Base-by-base conservation (phyloP, 345 rosid species). In the Turnera subulata region DNA sequence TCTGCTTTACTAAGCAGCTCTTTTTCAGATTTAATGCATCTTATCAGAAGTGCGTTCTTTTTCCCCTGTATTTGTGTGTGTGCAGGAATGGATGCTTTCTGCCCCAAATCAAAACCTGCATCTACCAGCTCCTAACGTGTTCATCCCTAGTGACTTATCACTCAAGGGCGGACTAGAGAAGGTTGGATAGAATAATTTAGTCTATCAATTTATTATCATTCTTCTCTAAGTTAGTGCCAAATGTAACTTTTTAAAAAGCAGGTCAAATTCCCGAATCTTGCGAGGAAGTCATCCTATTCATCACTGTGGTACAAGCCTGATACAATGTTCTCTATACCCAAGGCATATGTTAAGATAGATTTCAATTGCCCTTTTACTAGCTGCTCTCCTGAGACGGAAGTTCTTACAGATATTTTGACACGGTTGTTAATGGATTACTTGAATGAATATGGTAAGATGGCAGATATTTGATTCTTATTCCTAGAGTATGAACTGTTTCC, bases 301-400 rank as follows among this genome's bases (percentile, higher is more conserved):
- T 82, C 73, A 32, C 58, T 86, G 56, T 88, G 96, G 96, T 82
- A 77, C 83, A 88, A 84, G 82, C 95, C 96, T 59, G 96, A 91
- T 63, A 83, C 87, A 44, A 70, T 71, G 67, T 88, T 91, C 79
- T 81, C 69, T 29, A 71, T 79, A 8, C 98, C 98, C 18, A 91
- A 88, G 77, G 96, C 95, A 47, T 83, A 63, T 72, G 82, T 92
- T 35, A 83, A 72, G 75, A 80, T 92, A 74, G 80, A 84, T 70
- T 89, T 92, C 75, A 82, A 70, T 71, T 92, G 96, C 63, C 95
- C 98, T 61, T 64, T 69, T 32, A 84, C 89, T 60, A 71, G 74
- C 59, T 73, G 49, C 79, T 86, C 96, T 67, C 90, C 97, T 49
- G 95, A 86, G 61, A 80, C 95, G 40, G 84, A 75, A 64, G 85